Base-by-base conservation (phyloP, 352 stramenopile species). In the Globisporangium polare region DNA sequence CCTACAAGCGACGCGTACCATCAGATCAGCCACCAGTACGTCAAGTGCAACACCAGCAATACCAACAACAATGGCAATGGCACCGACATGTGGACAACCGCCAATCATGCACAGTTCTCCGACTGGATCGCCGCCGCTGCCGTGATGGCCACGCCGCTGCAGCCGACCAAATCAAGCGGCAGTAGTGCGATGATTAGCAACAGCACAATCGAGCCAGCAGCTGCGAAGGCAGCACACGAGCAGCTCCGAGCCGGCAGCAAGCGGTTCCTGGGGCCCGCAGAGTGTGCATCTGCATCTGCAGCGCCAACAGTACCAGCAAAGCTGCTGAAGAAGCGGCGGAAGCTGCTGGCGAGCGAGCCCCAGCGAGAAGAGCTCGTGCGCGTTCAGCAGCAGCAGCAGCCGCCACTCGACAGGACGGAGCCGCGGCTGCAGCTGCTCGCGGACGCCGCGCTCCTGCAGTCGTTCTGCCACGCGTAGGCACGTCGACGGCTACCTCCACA, bases 361-460 rank as follows among this genome's bases (percentile, higher is more conserved):
- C 58, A 64, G 39, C 50, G 41, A 37, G 49, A 59, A 53, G 58
- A 64, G 26, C 20, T 64, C 27, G 49, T 53, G 37, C 27, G n/a
- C 35, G 49, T 39, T 7, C 3, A 20, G 43, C 43, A 50, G 20
- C 43, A 49, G 42, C 20, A 7, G 37, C 64, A 33, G 45, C 59
- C 22, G 18, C 41, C 51, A 62, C 53, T 52, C 52, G 60, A 29
- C 41, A 54, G 43, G 62, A 60, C 58, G 22, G 63, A 80, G 41
- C 79, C 79, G 15, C 77, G 72, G 3, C 67, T 93, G 22, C 78
- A 91, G 60, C 73, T 92, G n/a, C 67, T 92, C 24, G 83, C 83
- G 2, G 84, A 92, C 46, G 83, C 83, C 2, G 83, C 83, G 9
- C 66, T 92, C 27, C 65, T 90, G 52, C 80, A 92, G 52, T 89